These are phyloP conservation scores for Mycena alexandri DNA, from an alignment of 768 basidiomycete species.

Conservation along the genomic window DNA sequence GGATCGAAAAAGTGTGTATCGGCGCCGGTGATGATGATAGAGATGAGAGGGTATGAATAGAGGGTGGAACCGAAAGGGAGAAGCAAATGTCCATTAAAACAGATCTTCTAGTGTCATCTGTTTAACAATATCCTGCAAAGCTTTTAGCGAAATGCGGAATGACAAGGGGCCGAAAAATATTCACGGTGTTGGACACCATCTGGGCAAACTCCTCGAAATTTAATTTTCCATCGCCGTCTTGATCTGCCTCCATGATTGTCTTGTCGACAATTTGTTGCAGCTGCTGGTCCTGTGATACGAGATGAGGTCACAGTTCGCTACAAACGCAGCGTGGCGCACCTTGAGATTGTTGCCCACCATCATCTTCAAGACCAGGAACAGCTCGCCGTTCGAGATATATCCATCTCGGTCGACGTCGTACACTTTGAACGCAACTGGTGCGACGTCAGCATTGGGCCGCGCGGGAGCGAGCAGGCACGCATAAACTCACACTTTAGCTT, in stretches of 20 bases:
- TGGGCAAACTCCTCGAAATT: constrained; percentile 96
- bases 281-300: constrained; percentile 84
- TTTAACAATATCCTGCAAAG: constrained; percentile 91
- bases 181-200: constrained; percentile 96
- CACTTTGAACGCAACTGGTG: constrained; percentile 98
- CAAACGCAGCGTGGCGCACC: constrained; percentile 56
- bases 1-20: constrained; percentile 9
- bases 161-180: constrained; percentile 43
- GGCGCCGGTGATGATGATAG: constrained; percentile 21
- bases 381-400: constrained; percentile 97
- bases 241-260: constrained; percentile 99
- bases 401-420: constrained; percentile 99
- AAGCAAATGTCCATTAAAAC: constrained; percentile 63
- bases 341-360: constrained; percentile 99
- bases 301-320: constrained; percentile 19
- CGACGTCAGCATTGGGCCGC: constrained; percentile 15
- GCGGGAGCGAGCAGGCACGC: constrained; percentile 9
- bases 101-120: constrained; percentile 98
- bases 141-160: not conserved
- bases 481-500: constrained; percentile 87
- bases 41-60: constrained; percentile 32
- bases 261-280: constrained; percentile 99
- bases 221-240: constrained; percentile 97
- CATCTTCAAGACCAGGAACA: constrained; percentile 99
- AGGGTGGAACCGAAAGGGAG: constrained; percentile 18